Conservation (phyloP, 73 alveolate genomes). For the Stentor roeselii region DNA sequence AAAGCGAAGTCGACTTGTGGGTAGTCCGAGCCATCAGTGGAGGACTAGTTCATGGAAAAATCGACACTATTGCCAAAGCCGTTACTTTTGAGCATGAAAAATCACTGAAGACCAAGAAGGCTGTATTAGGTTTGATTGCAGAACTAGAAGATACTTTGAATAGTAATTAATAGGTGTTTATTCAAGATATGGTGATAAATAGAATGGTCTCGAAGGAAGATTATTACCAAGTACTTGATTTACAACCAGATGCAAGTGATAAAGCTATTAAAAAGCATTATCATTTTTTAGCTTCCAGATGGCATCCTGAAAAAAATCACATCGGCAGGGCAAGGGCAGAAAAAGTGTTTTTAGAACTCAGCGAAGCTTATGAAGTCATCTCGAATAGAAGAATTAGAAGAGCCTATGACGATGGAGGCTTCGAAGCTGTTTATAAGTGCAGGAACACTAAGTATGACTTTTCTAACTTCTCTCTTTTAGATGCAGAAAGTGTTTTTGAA, state of each 20-base stretch:
- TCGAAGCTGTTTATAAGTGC: constrained; percentile 83
- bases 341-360: constrained; percentile 71
- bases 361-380: constrained; percentile 96
- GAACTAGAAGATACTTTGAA: background rate
- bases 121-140: no score
- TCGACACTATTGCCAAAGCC: background rate
- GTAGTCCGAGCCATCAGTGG: background rate
- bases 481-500: constrained; percentile 90
- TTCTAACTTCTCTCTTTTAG: constrained; percentile 45
- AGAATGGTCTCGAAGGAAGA: constrained; percentile 35
- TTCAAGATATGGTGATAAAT: background rate
- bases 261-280: constrained; percentile 84
- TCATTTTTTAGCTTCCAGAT: constrained; percentile 71
- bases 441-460: constrained; percentile 45
- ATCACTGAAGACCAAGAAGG: no score
- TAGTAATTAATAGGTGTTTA: no score
- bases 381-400: constrained; percentile 68
- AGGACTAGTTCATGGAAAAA: background rate
- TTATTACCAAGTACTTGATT: constrained; percentile 79
- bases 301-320: constrained; percentile 84
- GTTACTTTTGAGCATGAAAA: background rate
- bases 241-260: constrained; percentile 75
- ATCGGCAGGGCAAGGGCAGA: constrained; percentile 73
- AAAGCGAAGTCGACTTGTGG: background rate
- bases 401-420: constrained; percentile 83